A percentile compares a stretch with the other conserved stretches of the same genome.
Evolutionary conservation across 129 eudicot genomes (phyloP).

Genomic region (Logfia minima): DNA sequence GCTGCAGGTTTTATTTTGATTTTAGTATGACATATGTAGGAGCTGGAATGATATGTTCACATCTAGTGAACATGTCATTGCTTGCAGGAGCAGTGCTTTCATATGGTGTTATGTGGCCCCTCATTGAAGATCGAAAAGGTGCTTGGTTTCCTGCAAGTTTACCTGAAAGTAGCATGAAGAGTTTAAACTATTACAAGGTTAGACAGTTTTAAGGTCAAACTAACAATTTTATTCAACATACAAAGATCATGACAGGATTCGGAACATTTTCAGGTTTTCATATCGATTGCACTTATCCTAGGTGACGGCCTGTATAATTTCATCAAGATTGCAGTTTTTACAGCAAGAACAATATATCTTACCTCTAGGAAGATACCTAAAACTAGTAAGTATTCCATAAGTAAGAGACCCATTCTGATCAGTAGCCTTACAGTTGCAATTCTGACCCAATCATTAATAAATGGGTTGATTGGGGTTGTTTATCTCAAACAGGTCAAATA

Average conservation of each 20-base stretch:
- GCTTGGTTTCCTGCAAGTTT: slow-evolving; percentile 62
- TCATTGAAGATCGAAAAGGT: slow-evolving; percentile 58
- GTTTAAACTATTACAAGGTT: slow-evolving; percentile 83
- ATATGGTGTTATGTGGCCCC: slow-evolving; percentile 94
- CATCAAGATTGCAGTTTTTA: slow-evolving; percentile 60
- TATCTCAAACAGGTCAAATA: neutral
- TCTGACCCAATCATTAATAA: neutral
- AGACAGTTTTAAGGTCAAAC: neutral
- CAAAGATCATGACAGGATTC: neutral
- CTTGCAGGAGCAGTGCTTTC: slow-evolving; percentile 87
- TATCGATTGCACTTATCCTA: slow-evolving; percentile 75
- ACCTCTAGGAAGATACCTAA: slow-evolving; percentile 44
- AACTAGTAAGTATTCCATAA: slow-evolving; percentile 38
- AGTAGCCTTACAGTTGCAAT: neutral
- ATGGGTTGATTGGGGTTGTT: neutral
- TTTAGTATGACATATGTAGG: slow-evolving; percentile 88
- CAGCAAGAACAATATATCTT: slow-evolving; percentile 45
- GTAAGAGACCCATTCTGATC: neutral
- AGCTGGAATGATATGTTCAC: slow-evolving; percentile 96
- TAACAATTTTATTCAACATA: neutral
- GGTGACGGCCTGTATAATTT: slow-evolving; percentile 94
- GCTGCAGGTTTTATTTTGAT: slow-evolving; percentile 86
- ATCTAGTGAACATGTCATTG: slow-evolving; percentile 79
- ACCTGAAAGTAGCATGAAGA: slow-evolving; percentile 79
- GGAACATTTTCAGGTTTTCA: slow-evolving; percentile 63